These are phyloP conservation scores for Candida ficus DNA, from an alignment of 805 yeast species.

Conservation along the genomic window DNA sequence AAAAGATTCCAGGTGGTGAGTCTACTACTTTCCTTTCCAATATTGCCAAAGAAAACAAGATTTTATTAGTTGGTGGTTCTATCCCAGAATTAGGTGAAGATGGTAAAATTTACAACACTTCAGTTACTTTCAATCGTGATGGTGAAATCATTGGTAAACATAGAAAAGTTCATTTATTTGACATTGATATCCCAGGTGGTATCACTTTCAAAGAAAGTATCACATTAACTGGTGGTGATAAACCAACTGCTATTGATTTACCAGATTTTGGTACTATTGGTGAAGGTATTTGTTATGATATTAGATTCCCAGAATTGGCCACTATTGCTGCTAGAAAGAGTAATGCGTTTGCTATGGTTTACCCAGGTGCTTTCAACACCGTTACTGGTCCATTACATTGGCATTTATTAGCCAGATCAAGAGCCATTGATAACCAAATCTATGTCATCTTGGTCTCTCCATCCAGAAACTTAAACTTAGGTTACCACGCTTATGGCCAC, in stretches of 20 bases:
- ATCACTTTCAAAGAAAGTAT: constrained; percentile 85
- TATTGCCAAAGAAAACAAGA: constrained; percentile 60
- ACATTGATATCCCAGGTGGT: constrained; percentile 89
- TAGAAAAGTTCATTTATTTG: constrained; percentile 87
- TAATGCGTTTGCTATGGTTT: constrained; percentile 72
- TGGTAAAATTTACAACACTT: constrained; percentile 65
- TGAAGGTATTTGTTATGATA: constrained; percentile 79
- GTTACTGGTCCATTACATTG: constrained; percentile 85
- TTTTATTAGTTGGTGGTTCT: constrained; percentile 85
- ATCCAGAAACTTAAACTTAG: constrained; percentile 60
- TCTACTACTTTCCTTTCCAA: constrained; percentile 57
- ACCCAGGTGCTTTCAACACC: constrained; percentile 85
- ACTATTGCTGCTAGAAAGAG: constrained; percentile 58
- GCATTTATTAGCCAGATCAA: constrained; percentile 68
- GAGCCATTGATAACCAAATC: constrained; percentile 74
- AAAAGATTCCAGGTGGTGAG: constrained; percentile 72
- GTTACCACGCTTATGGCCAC: constrained; percentile 67
- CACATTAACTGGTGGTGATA: constrained; percentile 73
- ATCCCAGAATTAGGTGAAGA: constrained; percentile 69
- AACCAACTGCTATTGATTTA: constrained; percentile 56
- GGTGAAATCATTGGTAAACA: constrained; percentile 89
- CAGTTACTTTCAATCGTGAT: constrained; percentile 63
- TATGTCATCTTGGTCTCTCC: constrained; percentile 84
- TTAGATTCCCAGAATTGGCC: constrained; percentile 79
- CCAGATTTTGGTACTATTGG: constrained; percentile 57